These are phyloP conservation scores for Annulohypoxylon stygium DNA, from an alignment of 495 filamentous ascomycete species.

Conservation along the genomic window DNA sequence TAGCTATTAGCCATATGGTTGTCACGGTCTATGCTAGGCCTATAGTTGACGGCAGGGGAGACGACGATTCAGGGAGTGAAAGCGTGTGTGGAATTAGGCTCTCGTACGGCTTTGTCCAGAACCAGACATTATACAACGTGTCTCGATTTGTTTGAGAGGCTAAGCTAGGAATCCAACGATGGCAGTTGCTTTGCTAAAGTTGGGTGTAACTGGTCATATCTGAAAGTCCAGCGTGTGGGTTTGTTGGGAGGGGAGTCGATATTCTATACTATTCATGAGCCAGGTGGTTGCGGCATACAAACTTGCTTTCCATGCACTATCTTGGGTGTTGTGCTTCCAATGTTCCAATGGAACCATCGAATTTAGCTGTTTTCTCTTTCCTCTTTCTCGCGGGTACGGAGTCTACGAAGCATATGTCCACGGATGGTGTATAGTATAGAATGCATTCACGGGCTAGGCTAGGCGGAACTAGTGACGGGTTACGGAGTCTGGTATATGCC, in stretches of 20 bases:
- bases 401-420: constrained; percentile 33
- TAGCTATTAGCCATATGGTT: constrained; percentile 8
- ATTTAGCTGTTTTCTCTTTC: constrained; percentile 18
- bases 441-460: constrained; percentile 33
- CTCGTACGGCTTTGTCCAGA: not conserved
- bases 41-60: not conserved
- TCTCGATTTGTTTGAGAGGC: not conserved
- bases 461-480: constrained; percentile 7
- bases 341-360: not conserved
- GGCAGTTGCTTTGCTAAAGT: not conserved
- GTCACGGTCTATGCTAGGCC: not conserved
- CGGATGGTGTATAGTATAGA: constrained; percentile 37
- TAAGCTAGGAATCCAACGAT: not conserved
- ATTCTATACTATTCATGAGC: constrained; percentile 14
- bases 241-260: constrained; percentile 10
- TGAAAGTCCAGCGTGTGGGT: not conserved
- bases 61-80: not conserved
- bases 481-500: constrained; percentile 35
- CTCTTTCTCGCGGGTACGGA: constrained; percentile 18
- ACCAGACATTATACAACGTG: constrained; percentile 10
- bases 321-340: not conserved
- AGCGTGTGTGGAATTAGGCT: not conserved
- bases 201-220: not conserved
- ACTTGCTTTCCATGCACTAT: constrained; percentile 10
- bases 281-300: constrained; percentile 10